Base-by-base conservation (phyloP, 192 early-diverging fungal genomes). In the Cetraspora pellucida region DNA sequence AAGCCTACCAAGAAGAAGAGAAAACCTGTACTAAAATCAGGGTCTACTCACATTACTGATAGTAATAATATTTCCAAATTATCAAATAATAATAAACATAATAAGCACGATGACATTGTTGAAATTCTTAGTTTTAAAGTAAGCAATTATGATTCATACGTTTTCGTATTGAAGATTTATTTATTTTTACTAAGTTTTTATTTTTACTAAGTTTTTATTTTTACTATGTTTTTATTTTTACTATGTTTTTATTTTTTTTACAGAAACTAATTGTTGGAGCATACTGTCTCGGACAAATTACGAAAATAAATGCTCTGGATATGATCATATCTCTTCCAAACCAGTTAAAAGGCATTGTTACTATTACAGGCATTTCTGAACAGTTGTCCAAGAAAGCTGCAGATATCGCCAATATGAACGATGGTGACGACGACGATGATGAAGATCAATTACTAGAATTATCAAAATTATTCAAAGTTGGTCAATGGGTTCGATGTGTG, bases 331-430 rank as follows among this genome's bases (percentile, higher is more conserved):
- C 92, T 23, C 86, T 98, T 73, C 96, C 96, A 5, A 90, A 95
- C 77, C 93, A 96, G 75, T 82, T 97, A 54, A 85, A 85, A 2
- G 96, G 96, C 52, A 87, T 81, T 58, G 91, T 97, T 61, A 87
- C 93, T 28, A 97, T 98, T 74, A 93, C 95, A 27, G 93, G 96
- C 67, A 89, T 98, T 59, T 96, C 94, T 1, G 85, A 90, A 13
- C 78, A 88, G 31, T 75, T 97, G 54, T 90, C 94, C 49, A 80
- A 85, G 58, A 65, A 84, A 57, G 91, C 95, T 28, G 92, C 95
- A 77, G 85, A 86, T 28, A 61, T 61, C 14, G 27, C 59, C 66
- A 89, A 86, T 14, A 91, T 91, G 28, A 81, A 80, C 1, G 90
- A 89, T 28, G 84, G 78, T 43, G 85, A 84, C 14, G 81, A 82